A percentile compares a stretch with the other conserved stretches of the same genome.
Conservation (phyloP, 2,329 filamentous ascomycete genomes). For the Verticillium alfalfae region DNA sequence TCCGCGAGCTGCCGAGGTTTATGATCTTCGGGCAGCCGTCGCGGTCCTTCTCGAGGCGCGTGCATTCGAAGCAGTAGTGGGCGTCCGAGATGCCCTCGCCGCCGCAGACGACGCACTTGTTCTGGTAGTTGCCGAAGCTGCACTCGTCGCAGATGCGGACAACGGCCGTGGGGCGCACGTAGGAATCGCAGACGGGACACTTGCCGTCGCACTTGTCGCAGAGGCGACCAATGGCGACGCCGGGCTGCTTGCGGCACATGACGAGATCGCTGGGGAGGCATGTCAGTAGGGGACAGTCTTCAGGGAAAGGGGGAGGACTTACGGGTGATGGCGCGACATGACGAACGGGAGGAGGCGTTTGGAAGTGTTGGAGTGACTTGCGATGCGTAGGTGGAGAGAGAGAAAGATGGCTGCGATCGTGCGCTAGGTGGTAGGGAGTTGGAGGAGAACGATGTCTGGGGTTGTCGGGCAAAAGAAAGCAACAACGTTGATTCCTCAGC, state of each 20-base stretch:
- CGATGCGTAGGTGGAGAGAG: background rate
- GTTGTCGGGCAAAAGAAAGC: conserved; percentile 3
- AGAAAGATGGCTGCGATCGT: background rate
- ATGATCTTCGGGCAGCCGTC: conserved; percentile 99
- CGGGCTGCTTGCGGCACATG: conserved; percentile 98
- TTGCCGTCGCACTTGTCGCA: conserved; percentile 99
- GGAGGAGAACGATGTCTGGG: conserved; percentile 9
- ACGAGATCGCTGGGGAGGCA: conserved; percentile 70
- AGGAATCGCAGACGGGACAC: conserved; percentile 97
- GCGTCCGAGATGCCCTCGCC: conserved; percentile 97
- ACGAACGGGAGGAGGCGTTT: conserved; percentile 14
- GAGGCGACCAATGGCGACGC: conserved; percentile 95
- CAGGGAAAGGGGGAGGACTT: conserved; percentile 39
- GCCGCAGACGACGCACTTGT: conserved; percentile 98
- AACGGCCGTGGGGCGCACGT: conserved; percentile 94
- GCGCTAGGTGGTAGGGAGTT: conserved; percentile 1
- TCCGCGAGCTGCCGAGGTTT: conserved; percentile 90
- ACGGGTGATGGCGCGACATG: conserved; percentile 95
- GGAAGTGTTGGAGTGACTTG: background rate
- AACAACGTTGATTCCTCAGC: conserved; percentile 33
- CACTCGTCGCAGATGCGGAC: conserved; percentile 99
- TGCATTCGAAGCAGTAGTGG: conserved; percentile 99
- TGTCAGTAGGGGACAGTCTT: conserved; percentile 17
- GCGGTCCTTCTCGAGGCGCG: conserved; percentile 89
- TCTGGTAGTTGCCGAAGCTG: conserved; percentile 99